Conservation (phyloP, 31 red algal genomes). For the Odonthalia washingtoniensis region DNA sequence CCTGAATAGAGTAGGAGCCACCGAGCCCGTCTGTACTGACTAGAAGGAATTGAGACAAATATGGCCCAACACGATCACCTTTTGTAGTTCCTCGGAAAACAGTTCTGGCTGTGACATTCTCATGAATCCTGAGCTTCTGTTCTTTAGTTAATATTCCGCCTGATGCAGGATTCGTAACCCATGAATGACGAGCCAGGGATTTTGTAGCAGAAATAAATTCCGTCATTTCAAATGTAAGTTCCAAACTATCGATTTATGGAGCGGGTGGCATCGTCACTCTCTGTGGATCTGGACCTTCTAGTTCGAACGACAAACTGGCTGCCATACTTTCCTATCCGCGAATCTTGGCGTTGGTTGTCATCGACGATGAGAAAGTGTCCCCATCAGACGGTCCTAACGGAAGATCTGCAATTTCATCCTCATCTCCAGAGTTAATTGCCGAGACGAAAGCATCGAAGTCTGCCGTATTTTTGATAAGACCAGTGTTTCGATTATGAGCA, state of each 20-base stretch:
- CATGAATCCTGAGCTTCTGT: background rate
- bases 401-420: slow-evolving; percentile 27
- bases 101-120: background rate
- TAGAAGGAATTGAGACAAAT: slow-evolving; percentile 69
- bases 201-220: slow-evolving; percentile 2
- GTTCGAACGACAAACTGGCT: slow-evolving; percentile 30
- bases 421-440: slow-evolving; percentile 42
- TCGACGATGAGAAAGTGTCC: background rate
- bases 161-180: background rate
- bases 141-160: background rate
- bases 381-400: too few species aligned
- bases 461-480: slow-evolving; percentile 20
- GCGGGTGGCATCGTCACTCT: slow-evolving; percentile 62
- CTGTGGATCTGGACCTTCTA: slow-evolving; percentile 64
- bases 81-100: slow-evolving; percentile 42
- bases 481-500: slow-evolving; percentile 29
- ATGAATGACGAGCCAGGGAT: background rate
- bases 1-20: background rate
- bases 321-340: slow-evolving; percentile 46
- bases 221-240: slow-evolving; percentile 48
- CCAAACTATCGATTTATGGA: slow-evolving; percentile 6
- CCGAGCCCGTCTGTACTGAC: slow-evolving; percentile 21
- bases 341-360: background rate
- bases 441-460: slow-evolving; percentile 18
- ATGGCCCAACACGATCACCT: slow-evolving; percentile 51